phyloP scores from a whole-genome alignment of 192 early-diverging fungal species.

The Obelidium mucronatum region DNA sequence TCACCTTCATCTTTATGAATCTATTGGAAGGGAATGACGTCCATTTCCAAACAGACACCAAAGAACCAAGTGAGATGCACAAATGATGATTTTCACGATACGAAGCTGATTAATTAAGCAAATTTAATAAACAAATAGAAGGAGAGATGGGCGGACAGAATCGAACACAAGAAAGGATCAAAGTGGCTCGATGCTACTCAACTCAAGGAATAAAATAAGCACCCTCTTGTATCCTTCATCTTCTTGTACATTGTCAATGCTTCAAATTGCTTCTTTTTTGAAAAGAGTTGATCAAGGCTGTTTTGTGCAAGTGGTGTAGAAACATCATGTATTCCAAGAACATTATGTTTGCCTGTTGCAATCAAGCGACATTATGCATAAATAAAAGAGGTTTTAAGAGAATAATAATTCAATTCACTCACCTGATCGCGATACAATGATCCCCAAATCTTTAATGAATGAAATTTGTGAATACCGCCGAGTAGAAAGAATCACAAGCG shows the following conservation, averaged over 20 bases:
- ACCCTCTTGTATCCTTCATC: conserved; percentile 63
- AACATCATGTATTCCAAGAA: conserved; percentile 59
- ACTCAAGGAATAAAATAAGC: conserved; percentile 53
- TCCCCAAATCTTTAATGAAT: conserved; percentile 52
- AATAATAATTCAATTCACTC: background rate
- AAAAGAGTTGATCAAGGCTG: conserved; percentile 45
- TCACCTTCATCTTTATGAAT: conserved; percentile 62
- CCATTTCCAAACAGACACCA: conserved; percentile 56
- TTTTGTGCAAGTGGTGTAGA: no score
- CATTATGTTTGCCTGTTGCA: conserved; percentile 52
- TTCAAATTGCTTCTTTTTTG: conserved; percentile 59
- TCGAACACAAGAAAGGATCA: no score
- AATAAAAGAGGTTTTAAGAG: background rate
- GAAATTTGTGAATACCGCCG: conserved; percentile 59
- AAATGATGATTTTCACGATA: conserved; percentile 48
- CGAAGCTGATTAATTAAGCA: conserved; percentile 29
- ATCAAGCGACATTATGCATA: background rate
- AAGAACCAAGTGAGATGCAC: conserved; percentile 50
- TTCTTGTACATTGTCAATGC: conserved; percentile 60
- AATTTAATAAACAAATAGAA: background rate
- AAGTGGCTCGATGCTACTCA: background rate
- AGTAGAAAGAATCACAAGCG: conserved; percentile 55
- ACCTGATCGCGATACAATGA: conserved; percentile 62
- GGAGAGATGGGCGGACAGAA: no score
- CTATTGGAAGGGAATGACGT: conserved; percentile 64